Base-by-base conservation (phyloP, 2,329 filamentous ascomycete species). In the Fragosphaeria purpurea region DNA sequence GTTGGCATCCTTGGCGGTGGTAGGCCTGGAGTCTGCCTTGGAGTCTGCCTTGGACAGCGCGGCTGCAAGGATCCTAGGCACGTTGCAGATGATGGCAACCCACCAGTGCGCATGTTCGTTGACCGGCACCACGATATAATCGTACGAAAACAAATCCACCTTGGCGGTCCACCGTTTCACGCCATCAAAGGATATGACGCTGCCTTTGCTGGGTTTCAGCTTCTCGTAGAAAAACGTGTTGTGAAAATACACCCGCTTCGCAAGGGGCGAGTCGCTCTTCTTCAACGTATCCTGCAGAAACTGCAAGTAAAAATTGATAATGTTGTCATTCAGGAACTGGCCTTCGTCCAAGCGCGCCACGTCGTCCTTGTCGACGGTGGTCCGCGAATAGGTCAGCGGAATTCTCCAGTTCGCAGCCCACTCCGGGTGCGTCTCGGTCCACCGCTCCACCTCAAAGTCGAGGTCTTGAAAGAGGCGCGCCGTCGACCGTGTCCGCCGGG, bases 41-140 rank as follows among this genome's bases (percentile, higher is more conserved):
- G 35, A 11, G 35, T 46, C 43, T 5, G 31, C 12, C 11, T 50
- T 33, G 12, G 51, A 52, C 41, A 54, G 7, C 2, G 52, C 48
- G 3, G 38, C 47, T 2, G 63, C 63, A 7, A 80, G 61, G 30
- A 93, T 72, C 47, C 76, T 82, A 4, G 80, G 77, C 3, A 91
- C 76, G 60, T 98, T 95, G 75, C 88, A 95, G 48, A 98, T 91
- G 50, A 98, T 91, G 11, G 88, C 89, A 57, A 97, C 72, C 66
- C 93, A 97, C 93, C 94, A 98, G 65, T 98, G 93, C 1, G 74
- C 69, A 57, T 80, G 73, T 62, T 96, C 86, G 59, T 95, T 94
- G 63, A 98, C 88, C 0, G 93, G 93, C 6, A 98, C 85, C 9
- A 97, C 76, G 52, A 97, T 82, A 63, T 90, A 96, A 62, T 95